Percentiles rank a stretch among this genome's conserved stretches.
phyloP scores from a whole-genome alignment of 2,329 filamentous ascomycete genomes.

The Neurospora crassa region DNA sequence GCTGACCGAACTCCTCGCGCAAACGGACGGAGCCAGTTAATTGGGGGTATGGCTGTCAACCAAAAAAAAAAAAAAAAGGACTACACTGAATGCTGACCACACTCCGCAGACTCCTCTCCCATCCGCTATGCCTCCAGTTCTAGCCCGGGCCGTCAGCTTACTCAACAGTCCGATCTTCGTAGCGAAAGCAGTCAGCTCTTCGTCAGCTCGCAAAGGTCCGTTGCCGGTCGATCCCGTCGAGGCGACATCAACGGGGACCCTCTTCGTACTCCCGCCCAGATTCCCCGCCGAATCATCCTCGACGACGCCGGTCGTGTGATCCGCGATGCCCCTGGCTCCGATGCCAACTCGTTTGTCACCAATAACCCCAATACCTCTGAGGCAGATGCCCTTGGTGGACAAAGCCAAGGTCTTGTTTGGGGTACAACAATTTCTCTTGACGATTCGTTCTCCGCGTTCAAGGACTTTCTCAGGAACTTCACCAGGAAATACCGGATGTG shows the following conservation, averaged over 20 bases:
- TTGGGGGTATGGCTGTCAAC: conserved; percentile 48
- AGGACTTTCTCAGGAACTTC: conserved; percentile 87
- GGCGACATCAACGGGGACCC: conserved; percentile 83
- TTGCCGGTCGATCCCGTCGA: conserved; percentile 53
- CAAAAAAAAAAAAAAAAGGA: not conserved
- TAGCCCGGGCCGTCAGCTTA: conserved; percentile 58
- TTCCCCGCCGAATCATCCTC: conserved; percentile 46
- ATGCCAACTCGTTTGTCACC: conserved; percentile 51
- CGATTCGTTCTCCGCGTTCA: conserved; percentile 79
- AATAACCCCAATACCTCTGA: conserved; percentile 80
- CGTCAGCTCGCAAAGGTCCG: conserved; percentile 53
- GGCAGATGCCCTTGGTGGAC: conserved; percentile 76
- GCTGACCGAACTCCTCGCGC: conserved; percentile 65
- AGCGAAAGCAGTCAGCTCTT: conserved; percentile 86
- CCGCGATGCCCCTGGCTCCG: conserved; percentile 43
- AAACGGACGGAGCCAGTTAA: conserved; percentile 35
- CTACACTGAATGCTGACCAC: not conserved
- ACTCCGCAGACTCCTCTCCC: conserved; percentile 70
- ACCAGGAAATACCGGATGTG: conserved; percentile 91
- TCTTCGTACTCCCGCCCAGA: conserved; percentile 38
- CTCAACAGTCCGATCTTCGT: conserved; percentile 58
- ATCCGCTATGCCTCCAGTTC: conserved; percentile 87
- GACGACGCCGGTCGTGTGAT: conserved; percentile 50
- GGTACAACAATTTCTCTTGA: conserved; percentile 93
- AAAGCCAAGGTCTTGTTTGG: conserved; percentile 80